Conservation (phyloP, 129 eudicot species). For the Flaveria sonorensis region DNA sequence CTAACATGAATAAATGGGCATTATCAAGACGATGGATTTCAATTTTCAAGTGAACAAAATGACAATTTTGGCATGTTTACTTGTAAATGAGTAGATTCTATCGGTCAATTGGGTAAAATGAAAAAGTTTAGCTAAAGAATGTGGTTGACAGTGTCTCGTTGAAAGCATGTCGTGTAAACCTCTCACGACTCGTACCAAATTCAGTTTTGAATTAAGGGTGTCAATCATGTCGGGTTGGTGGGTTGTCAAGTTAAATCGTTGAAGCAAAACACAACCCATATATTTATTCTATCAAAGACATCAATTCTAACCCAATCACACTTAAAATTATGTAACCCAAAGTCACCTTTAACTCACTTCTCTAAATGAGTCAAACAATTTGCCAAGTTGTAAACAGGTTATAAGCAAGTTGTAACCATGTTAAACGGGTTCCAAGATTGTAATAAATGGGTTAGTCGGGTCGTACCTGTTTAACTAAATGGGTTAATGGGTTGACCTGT, state of each 20-base stretch:
- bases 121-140: background rate
- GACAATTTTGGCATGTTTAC: background rate
- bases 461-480: background rate
- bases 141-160: background rate
- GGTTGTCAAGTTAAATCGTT: background rate
- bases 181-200: background rate
- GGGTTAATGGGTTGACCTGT: background rate
- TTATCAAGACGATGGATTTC: background rate
- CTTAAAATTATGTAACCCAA: background rate
- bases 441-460: background rate
- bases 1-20: slow-evolving; percentile 34
- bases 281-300: background rate
- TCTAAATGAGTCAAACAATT: background rate
- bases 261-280: no score
- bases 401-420: background rate
- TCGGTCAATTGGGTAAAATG: background rate
- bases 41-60: background rate
- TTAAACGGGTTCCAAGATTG: background rate
- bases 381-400: background rate
- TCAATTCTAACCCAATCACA: background rate
- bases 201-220: no score
- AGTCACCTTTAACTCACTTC: background rate
- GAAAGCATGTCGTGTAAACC: background rate
- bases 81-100: background rate
- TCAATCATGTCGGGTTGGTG: background rate